phyloP scores from a whole-genome alignment of 2,329 filamentous ascomycete genomes.

The Westerdykella ornata region DNA sequence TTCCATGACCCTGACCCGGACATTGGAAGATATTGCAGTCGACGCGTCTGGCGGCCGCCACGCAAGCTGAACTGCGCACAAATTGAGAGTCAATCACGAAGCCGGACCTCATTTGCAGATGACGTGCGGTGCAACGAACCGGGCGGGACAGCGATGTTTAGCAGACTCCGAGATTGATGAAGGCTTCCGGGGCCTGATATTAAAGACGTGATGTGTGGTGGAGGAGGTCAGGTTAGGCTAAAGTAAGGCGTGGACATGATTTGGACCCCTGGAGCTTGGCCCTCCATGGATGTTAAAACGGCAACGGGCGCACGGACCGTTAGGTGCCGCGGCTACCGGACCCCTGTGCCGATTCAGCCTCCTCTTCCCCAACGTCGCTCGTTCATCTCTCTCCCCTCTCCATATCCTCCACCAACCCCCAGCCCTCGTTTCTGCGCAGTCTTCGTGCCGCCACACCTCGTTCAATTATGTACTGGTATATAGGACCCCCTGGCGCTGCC shows the following conservation, averaged over 20 bases:
- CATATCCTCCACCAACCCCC: conserved; percentile 1
- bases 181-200: conserved; percentile 16
- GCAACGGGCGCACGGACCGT: conserved; percentile 18
- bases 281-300: conserved; percentile 16
- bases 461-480: conserved; percentile 7
- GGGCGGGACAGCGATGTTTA: conserved; percentile 12
- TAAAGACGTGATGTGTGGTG: conserved; percentile 16
- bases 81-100: conserved; percentile 18
- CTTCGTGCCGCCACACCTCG: conserved; percentile 8
- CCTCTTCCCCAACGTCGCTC: conserved; percentile 9
- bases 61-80: conserved; percentile 19
- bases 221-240: conserved; percentile 25
- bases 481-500: conserved; percentile 13
- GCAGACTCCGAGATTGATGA: conserved; percentile 21
- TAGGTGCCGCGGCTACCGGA: conserved; percentile 4
- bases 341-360: conserved; percentile 21
- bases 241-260: conserved; percentile 10
- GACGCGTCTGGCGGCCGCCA: conserved; percentile 17
- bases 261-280: conserved; percentile 2
- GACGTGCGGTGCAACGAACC: conserved; percentile 12
- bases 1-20: conserved; percentile 3
- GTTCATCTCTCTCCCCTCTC: conserved; percentile 12
- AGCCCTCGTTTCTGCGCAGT: conserved; percentile 10
- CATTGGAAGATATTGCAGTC: conserved; percentile 18
- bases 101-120: conserved; percentile 18